Percentiles rank a stretch among this genome's conserved stretches.
Evolutionary conservation across 2,329 filamentous ascomycete species (phyloP).

Genomic region (Hypoxylon sp.): DNA sequence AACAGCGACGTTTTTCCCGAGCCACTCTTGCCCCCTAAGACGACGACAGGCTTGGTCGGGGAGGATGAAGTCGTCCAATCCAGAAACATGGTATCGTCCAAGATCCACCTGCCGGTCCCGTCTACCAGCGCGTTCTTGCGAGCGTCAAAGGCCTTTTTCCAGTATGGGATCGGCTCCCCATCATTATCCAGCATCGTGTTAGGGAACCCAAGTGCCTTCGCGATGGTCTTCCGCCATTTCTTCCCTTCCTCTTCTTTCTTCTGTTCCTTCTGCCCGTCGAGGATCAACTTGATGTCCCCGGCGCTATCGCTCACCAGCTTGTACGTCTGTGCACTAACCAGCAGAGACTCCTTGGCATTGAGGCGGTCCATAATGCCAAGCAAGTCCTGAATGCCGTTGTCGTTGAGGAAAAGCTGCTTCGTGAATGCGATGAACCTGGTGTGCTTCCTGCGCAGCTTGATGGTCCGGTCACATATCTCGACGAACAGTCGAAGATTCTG

Average conservation of each 20-base stretch:
- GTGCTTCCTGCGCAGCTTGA: constrained; percentile 45
- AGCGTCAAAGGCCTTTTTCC: constrained; percentile 44
- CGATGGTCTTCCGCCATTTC: constrained; percentile 43
- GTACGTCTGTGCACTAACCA: constrained; percentile 48
- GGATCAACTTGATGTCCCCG: constrained; percentile 41
- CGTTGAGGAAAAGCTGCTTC: constrained; percentile 48
- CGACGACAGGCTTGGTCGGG: constrained; percentile 37
- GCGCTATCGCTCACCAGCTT: constrained; percentile 46
- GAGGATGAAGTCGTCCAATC: constrained; percentile 38
- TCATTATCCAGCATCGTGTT: constrained; percentile 42
- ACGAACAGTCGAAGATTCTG: constrained; percentile 49
- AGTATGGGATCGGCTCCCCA: constrained; percentile 41
- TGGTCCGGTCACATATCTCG: constrained; percentile 46
- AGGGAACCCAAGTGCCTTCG: constrained; percentile 43
- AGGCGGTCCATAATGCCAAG: constrained; percentile 46
- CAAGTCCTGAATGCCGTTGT: constrained; percentile 46
- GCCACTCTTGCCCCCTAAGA: constrained; percentile 42
- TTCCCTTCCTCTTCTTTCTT: constrained; percentile 45
- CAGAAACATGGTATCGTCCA: constrained; percentile 31
- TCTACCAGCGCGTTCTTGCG: constrained; percentile 43
- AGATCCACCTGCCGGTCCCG: constrained; percentile 44
- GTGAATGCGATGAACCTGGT: constrained; percentile 42
- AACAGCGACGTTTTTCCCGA: constrained; percentile 47
- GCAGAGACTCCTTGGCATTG: constrained; percentile 44
- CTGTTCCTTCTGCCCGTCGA: constrained; percentile 43